phyloP scores from a whole-genome alignment of 495 filamentous ascomycete species.

The Cercophora newfieldiana region DNA sequence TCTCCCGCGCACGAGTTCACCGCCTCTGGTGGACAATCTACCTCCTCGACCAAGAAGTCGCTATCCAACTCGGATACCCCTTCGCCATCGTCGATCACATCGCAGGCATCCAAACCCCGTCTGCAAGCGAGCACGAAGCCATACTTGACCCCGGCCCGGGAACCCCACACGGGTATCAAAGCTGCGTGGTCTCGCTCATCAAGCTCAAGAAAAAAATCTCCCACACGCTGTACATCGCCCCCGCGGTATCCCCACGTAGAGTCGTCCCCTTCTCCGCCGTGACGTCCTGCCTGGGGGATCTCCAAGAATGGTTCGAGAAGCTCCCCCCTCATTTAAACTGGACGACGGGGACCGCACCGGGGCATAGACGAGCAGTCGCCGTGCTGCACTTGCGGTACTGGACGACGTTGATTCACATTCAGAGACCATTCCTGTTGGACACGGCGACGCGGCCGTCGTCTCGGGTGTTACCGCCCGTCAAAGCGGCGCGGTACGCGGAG shows the following conservation, averaged over 20 bases:
- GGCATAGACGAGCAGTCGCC: slow-evolving; percentile 6
- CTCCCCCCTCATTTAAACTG: slow-evolving; percentile 7
- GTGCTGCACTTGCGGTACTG: slow-evolving; percentile 19
- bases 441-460: not conserved
- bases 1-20: slow-evolving; percentile 8
- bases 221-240: slow-evolving; percentile 5
- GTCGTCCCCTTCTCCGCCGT: slow-evolving; percentile 13
- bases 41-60: slow-evolving; percentile 18
- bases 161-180: slow-evolving; percentile 11
- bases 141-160: slow-evolving; percentile 9
- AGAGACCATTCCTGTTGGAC: slow-evolving; percentile 14
- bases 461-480: not conserved
- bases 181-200: not conserved
- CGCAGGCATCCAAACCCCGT: slow-evolving; percentile 5
- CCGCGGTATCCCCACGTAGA: not conserved
- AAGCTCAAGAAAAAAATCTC: slow-evolving; percentile 15
- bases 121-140: not conserved
- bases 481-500: not conserved
- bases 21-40: slow-evolving; percentile 16
- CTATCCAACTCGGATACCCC: slow-evolving; percentile 12
- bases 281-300: slow-evolving; percentile 3
- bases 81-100: slow-evolving; percentile 17
- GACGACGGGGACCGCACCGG: not conserved
- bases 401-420: slow-evolving; percentile 3
- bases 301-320: slow-evolving; percentile 1